A percentile compares a stretch with the other conserved stretches of the same genome.
Conservation (phyloP, 1,284 basidiomycete species). For the Xerocomus tenax region DNA sequence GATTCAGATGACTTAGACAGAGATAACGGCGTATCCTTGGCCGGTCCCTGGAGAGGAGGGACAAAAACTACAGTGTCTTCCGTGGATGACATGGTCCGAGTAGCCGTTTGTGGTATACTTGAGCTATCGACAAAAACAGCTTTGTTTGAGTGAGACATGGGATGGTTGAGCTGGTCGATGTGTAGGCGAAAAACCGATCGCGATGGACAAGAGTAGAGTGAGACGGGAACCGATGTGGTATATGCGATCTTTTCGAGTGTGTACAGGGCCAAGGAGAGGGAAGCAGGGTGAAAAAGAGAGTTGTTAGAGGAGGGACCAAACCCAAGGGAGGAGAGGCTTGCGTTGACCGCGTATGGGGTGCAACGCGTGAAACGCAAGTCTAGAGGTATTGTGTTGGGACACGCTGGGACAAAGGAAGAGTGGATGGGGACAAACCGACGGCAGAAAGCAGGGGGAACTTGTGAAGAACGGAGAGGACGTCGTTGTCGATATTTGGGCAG, state of each 20-base stretch:
- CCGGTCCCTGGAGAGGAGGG: constrained; percentile 13
- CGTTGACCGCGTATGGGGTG: constrained; percentile 14
- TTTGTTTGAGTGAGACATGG: constrained; percentile 1
- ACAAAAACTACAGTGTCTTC: constrained; percentile 18
- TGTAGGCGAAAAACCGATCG: constrained; percentile 27
- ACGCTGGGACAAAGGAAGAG: neutral
- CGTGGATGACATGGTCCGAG: constrained; percentile 8
- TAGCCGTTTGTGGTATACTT: neutral
- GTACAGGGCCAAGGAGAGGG: constrained; percentile 22
- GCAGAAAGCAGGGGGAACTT: constrained; percentile 39
- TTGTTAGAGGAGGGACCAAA: constrained; percentile 22
- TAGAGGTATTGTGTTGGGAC: constrained; percentile 8
- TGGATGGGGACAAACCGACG: constrained; percentile 33
- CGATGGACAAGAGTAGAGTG: constrained; percentile 26
- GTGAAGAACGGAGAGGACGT: constrained; percentile 27
- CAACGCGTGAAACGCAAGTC: constrained; percentile 30
- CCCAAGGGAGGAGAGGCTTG: constrained; percentile 15
- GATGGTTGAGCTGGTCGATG: constrained; percentile 13
- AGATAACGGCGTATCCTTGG: neutral
- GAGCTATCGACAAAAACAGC: neutral
- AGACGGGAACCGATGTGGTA: constrained; percentile 10
- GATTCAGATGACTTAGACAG: neutral
- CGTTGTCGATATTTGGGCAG: constrained; percentile 35
- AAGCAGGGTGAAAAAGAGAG: constrained; percentile 24
- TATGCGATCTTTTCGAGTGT: constrained; percentile 23